phyloP scores from a whole-genome alignment of 2,329 filamentous ascomycete species.

The Elsinoe fawcettii region DNA sequence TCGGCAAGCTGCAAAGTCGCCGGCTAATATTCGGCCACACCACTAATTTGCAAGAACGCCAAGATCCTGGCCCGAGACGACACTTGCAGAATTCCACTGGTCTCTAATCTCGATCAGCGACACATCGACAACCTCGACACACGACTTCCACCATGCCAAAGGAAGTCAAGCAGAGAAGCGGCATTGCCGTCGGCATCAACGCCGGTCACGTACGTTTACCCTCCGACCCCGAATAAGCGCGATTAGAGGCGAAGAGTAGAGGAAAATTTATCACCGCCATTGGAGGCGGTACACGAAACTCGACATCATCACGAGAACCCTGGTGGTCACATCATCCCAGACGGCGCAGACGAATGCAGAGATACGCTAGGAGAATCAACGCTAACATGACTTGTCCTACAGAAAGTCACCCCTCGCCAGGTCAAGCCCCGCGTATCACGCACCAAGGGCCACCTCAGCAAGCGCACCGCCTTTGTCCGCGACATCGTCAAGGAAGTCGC shows the following conservation, averaged over 20 bases:
- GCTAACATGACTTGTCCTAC: conserved; percentile 20
- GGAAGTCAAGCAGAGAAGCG: conserved; percentile 48
- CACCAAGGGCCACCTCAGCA: conserved; percentile 95
- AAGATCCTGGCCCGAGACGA: not conserved
- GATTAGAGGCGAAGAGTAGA: conserved; percentile 23
- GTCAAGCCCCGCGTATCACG: conserved; percentile 44
- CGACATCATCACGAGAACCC: not conserved
- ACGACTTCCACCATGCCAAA: conserved; percentile 39
- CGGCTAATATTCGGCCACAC: not conserved
- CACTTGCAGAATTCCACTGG: conserved; percentile 9
- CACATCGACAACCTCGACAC: conserved; percentile 17
- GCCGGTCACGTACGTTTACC: conserved; percentile 55
- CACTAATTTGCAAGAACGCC: conserved; percentile 6
- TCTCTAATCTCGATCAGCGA: conserved; percentile 3
- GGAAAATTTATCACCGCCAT: conserved; percentile 19
- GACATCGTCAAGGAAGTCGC: conserved; percentile 98
- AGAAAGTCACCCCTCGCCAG: conserved; percentile 46
- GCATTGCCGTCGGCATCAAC: conserved; percentile 55
- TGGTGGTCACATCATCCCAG: not conserved
- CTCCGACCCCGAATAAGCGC: conserved; percentile 17
- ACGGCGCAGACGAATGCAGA: not conserved
- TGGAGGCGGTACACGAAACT: not conserved
- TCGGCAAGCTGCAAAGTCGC: not conserved
- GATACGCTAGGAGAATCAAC: not conserved
- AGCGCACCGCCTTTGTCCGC: conserved; percentile 92